Evolutionary conservation across 2,329 filamentous ascomycete genomes (phyloP), one percentile per base, ranked within the genome.

Genomic region (Scedosporium minutisporum): DNA sequence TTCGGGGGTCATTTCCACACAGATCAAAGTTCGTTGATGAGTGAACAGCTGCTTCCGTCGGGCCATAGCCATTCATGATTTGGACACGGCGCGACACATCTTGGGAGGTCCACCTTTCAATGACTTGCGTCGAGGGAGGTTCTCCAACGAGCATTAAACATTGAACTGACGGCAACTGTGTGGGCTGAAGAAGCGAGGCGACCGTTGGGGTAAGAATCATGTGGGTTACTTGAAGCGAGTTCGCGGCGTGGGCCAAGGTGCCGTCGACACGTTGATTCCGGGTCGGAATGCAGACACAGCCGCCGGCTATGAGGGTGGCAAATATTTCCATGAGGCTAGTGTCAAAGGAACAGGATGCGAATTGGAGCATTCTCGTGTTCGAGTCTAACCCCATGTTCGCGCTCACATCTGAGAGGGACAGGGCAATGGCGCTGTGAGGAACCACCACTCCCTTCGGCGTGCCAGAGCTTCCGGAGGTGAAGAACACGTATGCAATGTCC

Each of bases 401-500:
- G 1, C 73, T 75, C 44, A 78, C 73, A 1, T 77, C 76, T 18
- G 77, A 65, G 5, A 77, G 75, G 38, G 78, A 77, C 57, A 76
- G 78, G 29, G 76, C 76, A 63, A 77, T 80, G 60, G 78, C 78
- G 41, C 69, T 72, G 63, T 82, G 80, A 2, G 76, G 75, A 61
- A 81, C 73, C 51, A 86, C 76, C 3, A 87, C 83, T 18, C 85
- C 85, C 72, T 87, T 87, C 1, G 85, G 85, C 63, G 79, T 80
- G 6, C 85, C 85, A 0, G 85, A 87, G 64, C 83, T 87, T 10
- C 85, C 85, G 0, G 84, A 87, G 10, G 85, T 87, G 69, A 87
- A 87, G 68, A 87, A 85, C 67, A 87, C 82, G 64, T 81, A 82
- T 9, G 44, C 44, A 48, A 21, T 48, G 9, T 48, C 44, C 44